Base-by-base conservation (phyloP, 73 alveolate species). In the Tetrahymena borealis region DNA sequence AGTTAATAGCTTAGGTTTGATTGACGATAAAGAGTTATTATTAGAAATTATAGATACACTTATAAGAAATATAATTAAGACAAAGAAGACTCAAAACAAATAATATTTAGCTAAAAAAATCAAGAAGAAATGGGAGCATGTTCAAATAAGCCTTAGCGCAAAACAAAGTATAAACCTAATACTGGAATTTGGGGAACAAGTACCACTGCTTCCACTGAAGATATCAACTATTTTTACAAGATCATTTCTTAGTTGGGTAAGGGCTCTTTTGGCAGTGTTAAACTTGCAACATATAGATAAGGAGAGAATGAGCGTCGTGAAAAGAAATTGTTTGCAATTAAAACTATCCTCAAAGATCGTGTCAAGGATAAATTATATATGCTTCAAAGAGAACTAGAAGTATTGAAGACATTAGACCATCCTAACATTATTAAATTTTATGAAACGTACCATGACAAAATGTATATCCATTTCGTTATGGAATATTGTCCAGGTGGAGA, bases 191-290 rank as follows among this genome's bases (percentile, higher is more conserved):
- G 85, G 85, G 85, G 85, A 32, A 60, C 85, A 15, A 60, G 36
- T n/a, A 60, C 85, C 28, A 60, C 85, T 24, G 85, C 85, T 60
- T 60, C 85, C 6, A 60, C 85, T 20, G 33, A 93, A 79, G 91
- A 93, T 33, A 93, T 93, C 18, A 79, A 92, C 15, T 33, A 93
- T 37, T 93, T 79, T 91, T 98, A 98, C 94, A 96, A 96, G 90
- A 96, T 98, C 94, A 98, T 95, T 92, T 97, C 94, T 42, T 91
- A 94, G 91, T 78, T 98, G 36, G 99, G 99, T 16, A 98, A 98
- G 38, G 99, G 99, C 11, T 98, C 97, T 91, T 98, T 98, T 79
- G 99, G 99, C 4, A 97, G 98, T 28, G 99, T 98, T 32, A 96
- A 98, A 90, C 78, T 97, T 41, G 99, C 99, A 0, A 60, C 85